Evolutionary conservation across 768 basidiomycete species (phyloP), one percentile per base, ranked within the genome.

Genomic region (Tulasnella sp.): DNA sequence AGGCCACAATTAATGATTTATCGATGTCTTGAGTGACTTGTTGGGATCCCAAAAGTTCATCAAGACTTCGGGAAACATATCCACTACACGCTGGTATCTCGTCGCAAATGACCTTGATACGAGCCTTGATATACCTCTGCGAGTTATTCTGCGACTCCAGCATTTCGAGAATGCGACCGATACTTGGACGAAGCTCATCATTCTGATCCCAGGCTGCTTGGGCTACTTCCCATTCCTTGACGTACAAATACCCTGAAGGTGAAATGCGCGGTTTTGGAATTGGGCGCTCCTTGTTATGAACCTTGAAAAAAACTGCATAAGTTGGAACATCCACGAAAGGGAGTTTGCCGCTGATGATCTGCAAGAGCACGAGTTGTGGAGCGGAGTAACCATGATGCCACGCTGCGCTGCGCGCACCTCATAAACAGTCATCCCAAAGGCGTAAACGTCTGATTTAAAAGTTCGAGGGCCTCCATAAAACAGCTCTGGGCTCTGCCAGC

Each of bases 401-500:
- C 34, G 18, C 6, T 28, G 64, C 34, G 18, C 6, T 28, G 28
- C 34, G 64, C 41, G 1, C 24, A 75, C 74, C 74, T 75, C 74
- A 22, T 48, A 42, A 42, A 75, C 46, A n/a, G 74, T 75, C 46
- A 75, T 75, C 28, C 74, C 74, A 24, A 75, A 75, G 14, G 74
- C 74, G 46, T 75, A 75, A 14, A 75, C 74, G 9, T 75, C 74
- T 14, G 41, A 42, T 20, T 75, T 31, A 9, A 75, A 44, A 7
- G 20, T 42, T 37, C 46, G 40, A n/a, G 74, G 46, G 6, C 20
- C 74, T 31, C 74, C 74, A n/a, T 42, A 42, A 41, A 42, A 8
- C 18, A 75, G 74, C 31, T 75, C 74, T n/a, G 74, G 74, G 40
- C 74, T 48, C 22, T 75, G 74, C 74, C 74, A 75, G 1, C 74